Conservation (phyloP, 2,329 filamentous ascomycete genomes). For the Colletotrichum musicola region DNA sequence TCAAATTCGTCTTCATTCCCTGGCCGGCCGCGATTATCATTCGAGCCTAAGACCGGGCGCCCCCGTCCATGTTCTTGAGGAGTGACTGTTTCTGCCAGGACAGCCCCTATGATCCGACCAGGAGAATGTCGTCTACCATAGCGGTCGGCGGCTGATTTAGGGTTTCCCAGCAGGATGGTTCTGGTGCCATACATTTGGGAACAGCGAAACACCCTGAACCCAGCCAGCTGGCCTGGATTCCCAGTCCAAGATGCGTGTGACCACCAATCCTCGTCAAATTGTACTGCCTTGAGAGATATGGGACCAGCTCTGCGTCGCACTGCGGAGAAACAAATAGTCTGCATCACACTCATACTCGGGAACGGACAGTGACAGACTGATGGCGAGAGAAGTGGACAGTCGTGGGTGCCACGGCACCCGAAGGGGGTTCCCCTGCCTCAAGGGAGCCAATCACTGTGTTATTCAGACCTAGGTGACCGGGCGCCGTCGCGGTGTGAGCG, state of each 20-base stretch:
- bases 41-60: too few species aligned
- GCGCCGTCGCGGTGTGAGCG: background rate
- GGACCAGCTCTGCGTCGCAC: background rate
- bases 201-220: background rate
- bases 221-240: background rate
- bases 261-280: background rate
- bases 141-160: background rate
- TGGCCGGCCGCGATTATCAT: too few species aligned
- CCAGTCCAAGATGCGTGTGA: background rate
- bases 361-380: background rate
- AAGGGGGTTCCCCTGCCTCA: background rate
- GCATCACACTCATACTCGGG: background rate
- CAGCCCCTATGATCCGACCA: background rate
- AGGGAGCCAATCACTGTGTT: background rate
- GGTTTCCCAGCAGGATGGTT: slow-evolving; percentile 5
- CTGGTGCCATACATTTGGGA: background rate
- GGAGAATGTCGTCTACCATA: background rate
- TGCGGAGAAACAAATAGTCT: background rate
- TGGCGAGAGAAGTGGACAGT: background rate
- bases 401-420: background rate
- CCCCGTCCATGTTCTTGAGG: background rate
- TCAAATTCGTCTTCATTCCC: too few species aligned
- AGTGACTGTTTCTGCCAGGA: background rate
- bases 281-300: background rate
- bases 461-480: background rate